Evolutionary conservation across 2,329 filamentous ascomycete species (phyloP).

Genomic region (Exophiala xenobiotica): DNA sequence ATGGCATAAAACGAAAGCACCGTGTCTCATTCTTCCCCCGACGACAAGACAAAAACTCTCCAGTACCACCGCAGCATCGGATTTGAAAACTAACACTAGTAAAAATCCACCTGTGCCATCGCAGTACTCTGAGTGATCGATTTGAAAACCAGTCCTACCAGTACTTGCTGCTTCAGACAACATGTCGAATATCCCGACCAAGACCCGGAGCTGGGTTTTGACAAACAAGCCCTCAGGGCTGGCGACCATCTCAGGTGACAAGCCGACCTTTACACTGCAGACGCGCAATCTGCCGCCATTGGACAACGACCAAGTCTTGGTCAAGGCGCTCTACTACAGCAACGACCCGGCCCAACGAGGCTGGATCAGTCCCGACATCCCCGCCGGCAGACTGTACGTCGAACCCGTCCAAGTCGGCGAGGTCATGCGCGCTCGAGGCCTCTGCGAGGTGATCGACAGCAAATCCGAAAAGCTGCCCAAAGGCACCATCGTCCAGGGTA

Average conservation of each 20-base stretch:
- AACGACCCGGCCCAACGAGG: slow-evolving; percentile 55
- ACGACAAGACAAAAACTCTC: too few species aligned
- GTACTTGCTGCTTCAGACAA: background rate
- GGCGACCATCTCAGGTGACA: slow-evolving; percentile 9
- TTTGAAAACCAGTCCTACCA: too few species aligned
- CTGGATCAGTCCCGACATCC: slow-evolving; percentile 45
- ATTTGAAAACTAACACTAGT: too few species aligned
- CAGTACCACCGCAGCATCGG: too few species aligned
- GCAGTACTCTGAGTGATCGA: too few species aligned
- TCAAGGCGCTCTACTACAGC: slow-evolving; percentile 50
- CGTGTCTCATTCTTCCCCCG: too few species aligned
- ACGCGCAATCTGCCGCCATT: slow-evolving; percentile 22
- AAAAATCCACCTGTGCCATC: too few species aligned
- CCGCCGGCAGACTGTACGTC: slow-evolving; percentile 45
- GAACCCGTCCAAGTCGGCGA: slow-evolving; percentile 45
- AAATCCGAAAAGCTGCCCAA: slow-evolving; percentile 32
- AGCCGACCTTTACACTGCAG: slow-evolving; percentile 15
- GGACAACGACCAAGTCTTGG: slow-evolving; percentile 43
- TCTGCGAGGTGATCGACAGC: slow-evolving; percentile 41
- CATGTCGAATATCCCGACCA: slow-evolving; percentile 31
- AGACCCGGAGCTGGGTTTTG: slow-evolving; percentile 16
- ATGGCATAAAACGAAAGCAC: too few species aligned
- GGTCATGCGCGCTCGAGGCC: slow-evolving; percentile 38
- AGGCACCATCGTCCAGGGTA: slow-evolving; percentile 38
- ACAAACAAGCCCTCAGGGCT: slow-evolving; percentile 10